Evolutionary conservation across 1,139 yeast genomes (phyloP), one percentile per base, ranked within the genome.

Genomic region (Taphrina pruni): DNA sequence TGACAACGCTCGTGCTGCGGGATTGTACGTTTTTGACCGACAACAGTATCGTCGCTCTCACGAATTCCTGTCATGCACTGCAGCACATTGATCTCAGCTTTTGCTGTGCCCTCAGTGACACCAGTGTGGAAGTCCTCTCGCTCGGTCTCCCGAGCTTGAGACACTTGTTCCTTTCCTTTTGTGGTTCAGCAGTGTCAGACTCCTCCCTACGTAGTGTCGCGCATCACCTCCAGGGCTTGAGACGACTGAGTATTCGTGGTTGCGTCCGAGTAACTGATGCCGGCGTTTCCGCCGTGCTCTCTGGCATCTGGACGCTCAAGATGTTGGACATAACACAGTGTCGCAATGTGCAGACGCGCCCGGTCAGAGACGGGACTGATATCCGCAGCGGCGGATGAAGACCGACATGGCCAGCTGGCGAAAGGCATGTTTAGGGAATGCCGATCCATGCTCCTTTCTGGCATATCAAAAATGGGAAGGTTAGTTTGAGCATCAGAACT

Each of bases 111-210:
- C 78, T 89, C 66, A 85, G 89, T 0, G 93, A 89, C 75, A 82
- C 85, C 55, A 83, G 93, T 3, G 81, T 89, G 26, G 90, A 88
- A 72, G 86, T 87, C 0, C 77, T 89, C 41, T 83, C 89, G 70
- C 78, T 87, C 36, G 89, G 90, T 9, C 87, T 91, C 74, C 88
- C 86, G 60, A 78, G 81, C 35, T 77, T 89, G 69, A 77, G 81
- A 66, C 78, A 79, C 45, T 79, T 89, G 68, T 87, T 88, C 73
- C 77, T 88, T 66, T 86, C 90, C 12, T 89, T 88, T 75, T 89
- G 94, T 78, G 94, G 94, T 1, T 85, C 89, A 62, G 93, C 94
- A 0, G 91, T 89, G 4, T 86, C 90, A 75, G 94, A 89, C 75
- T 83, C 87, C 32, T 86, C 90, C 0, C 77, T 88, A 60, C 82